These are phyloP conservation scores for Salix suchowensis DNA, from an alignment of 345 rosid genomes.

Conservation along the genomic window DNA sequence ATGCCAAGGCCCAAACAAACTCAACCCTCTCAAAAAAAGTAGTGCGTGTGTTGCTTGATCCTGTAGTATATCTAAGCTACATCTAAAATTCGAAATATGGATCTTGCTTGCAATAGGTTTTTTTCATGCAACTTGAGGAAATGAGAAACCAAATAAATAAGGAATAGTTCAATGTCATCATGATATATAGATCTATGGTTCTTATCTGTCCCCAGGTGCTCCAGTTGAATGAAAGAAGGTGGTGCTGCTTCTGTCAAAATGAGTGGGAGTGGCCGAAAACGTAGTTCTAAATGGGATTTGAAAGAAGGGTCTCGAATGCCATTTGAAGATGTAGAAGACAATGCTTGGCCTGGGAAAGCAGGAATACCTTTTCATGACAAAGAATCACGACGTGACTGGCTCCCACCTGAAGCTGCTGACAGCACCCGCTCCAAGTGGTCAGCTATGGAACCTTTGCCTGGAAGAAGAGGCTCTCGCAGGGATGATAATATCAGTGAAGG, in stretches of 20 bases:
- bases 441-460: slow-evolving; percentile 43
- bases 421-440: slow-evolving; percentile 50
- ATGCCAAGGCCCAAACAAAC: neutral
- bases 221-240: slow-evolving; percentile 15
- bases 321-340: slow-evolving; percentile 32
- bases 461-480: slow-evolving; percentile 49
- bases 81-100: neutral
- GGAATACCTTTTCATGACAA: slow-evolving; percentile 37
- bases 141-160: neutral
- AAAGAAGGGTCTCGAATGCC: slow-evolving; percentile 52
- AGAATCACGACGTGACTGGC: slow-evolving; percentile 43
- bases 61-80: neutral
- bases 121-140: neutral
- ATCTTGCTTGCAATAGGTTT: neutral
- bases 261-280: slow-evolving; percentile 61
- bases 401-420: slow-evolving; percentile 40
- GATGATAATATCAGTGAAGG: slow-evolving; percentile 37
- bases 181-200: slow-evolving; percentile 6
- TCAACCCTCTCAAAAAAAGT: neutral
- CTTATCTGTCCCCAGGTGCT: slow-evolving; percentile 13
- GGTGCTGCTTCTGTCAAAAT: slow-evolving; percentile 28
- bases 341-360: slow-evolving; percentile 39
- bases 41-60: neutral
- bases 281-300: slow-evolving; percentile 74
- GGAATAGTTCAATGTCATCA: neutral